phyloP scores from a whole-genome alignment of 2,329 filamentous ascomycete species.

The Cordyceps cicadae region DNA sequence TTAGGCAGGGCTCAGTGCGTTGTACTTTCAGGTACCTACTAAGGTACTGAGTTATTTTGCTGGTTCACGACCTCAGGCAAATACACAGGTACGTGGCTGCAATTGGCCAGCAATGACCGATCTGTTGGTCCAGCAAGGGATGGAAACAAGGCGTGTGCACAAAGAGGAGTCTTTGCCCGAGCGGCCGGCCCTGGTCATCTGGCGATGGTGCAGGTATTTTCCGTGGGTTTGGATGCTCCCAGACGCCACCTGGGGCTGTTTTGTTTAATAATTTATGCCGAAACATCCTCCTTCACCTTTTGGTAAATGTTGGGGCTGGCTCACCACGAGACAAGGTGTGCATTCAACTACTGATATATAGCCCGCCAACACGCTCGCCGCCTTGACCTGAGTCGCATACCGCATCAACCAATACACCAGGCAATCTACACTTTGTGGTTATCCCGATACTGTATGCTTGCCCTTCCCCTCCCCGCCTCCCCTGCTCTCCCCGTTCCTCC shows the following conservation, averaged over 20 bases:
- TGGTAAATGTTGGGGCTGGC: not conserved
- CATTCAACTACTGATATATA: too few species aligned
- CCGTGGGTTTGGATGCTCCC: not conserved
- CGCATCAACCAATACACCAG: not conserved
- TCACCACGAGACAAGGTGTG: not conserved
- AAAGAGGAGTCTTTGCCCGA: not conserved
- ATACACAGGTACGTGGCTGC: not conserved
- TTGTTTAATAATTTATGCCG: not conserved
- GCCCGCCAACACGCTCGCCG: not conserved
- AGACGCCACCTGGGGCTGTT: not conserved
- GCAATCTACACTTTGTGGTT: not conserved
- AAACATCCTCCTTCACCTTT: too few species aligned
- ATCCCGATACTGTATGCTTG: too few species aligned
- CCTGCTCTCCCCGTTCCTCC: too few species aligned
- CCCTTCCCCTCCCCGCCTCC: too few species aligned
- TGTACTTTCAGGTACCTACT: not conserved
- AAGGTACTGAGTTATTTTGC: not conserved
- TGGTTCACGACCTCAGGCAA: not conserved
- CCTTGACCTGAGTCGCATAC: not conserved
- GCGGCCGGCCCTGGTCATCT: not conserved
- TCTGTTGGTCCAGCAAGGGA: not conserved
- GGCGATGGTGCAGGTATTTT: slow-evolving; percentile 2
- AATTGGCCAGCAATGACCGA: not conserved
- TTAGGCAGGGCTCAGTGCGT: too few species aligned
- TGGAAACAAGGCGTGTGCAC: slow-evolving; percentile 2